phyloP scores from a whole-genome alignment of 208 protist species.

The Wallacemonas sp. region DNA sequence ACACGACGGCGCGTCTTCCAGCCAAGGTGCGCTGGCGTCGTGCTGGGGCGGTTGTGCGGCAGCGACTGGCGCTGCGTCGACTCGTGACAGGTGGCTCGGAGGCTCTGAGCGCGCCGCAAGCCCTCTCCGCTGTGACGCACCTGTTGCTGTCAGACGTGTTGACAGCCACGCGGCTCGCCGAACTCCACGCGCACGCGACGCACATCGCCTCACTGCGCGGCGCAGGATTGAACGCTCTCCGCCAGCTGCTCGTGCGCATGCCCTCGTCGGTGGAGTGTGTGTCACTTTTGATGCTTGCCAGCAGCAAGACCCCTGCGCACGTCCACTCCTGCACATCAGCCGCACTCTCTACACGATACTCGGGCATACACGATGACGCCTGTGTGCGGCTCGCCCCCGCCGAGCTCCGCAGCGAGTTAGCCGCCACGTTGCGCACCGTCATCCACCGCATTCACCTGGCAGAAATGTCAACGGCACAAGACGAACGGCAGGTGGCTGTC shows the following conservation, averaged over 20 bases:
- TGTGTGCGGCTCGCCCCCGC: neutral
- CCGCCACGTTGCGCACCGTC: neutral
- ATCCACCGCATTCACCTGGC: conserved; percentile 1
- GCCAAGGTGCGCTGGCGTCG: conserved; percentile 23
- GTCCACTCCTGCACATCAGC: too few relatives aligned
- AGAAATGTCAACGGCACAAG: conserved; percentile 5
- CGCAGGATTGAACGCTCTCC: conserved; percentile 16
- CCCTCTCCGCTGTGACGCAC: conserved; percentile 23
- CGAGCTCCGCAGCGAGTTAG: neutral
- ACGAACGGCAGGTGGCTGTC: neutral
- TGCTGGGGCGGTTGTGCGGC: conserved; percentile 1
- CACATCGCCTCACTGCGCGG: neutral
- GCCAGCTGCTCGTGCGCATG: conserved; percentile 21
- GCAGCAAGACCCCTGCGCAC: neutral
- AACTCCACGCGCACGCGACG: conserved; percentile 25
- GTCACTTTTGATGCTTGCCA: conserved; percentile 22
- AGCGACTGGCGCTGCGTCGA: conserved; percentile 7
- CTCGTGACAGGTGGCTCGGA: neutral
- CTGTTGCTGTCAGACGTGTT: conserved; percentile 36
- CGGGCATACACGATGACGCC: neutral
- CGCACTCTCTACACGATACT: too few relatives aligned
- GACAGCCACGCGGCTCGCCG: conserved; percentile 30
- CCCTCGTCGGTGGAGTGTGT: conserved; percentile 36
- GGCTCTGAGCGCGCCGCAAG: conserved; percentile 27
- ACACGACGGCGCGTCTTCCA: too few relatives aligned